Evolutionary conservation across 73 alveolate species (phyloP).

Genomic region (Uronychia setigera): DNA sequence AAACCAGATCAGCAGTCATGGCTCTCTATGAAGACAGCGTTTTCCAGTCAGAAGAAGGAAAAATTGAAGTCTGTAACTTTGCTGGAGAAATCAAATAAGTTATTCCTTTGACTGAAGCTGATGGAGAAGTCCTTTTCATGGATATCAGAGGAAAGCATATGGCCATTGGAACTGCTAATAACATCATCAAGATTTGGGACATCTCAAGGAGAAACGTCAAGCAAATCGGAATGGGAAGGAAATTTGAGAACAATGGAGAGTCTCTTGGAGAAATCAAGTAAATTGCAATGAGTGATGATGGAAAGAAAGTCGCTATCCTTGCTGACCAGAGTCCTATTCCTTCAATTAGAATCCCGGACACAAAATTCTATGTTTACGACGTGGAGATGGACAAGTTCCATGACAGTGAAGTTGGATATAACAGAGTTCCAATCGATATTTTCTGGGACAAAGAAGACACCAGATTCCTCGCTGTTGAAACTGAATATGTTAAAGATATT

Average conservation of each 20-base stretch:
- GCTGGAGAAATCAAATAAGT: constrained; percentile 92
- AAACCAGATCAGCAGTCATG: constrained; percentile 79
- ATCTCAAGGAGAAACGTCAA: constrained; percentile 91
- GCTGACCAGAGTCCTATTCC: constrained; percentile 94
- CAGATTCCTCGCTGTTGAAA: constrained; percentile 89
- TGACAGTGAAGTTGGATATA: constrained; percentile 85
- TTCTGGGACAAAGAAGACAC: constrained; percentile 94
- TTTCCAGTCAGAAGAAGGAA: constrained; percentile 71
- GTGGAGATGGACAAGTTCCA: constrained; percentile 93
- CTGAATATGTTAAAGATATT: constrained; percentile 85
- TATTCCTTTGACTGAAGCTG: constrained; percentile 86
- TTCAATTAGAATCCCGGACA: constrained; percentile 85
- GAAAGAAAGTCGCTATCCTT: constrained; percentile 87
- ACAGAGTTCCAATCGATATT: constrained; percentile 90
- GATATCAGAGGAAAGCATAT: constrained; percentile 79
- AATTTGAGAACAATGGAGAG: constrained; percentile 95
- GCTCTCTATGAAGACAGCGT: constrained; percentile 89
- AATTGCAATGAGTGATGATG: constrained; percentile 90
- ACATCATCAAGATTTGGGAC: constrained; percentile 87
- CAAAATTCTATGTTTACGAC: constrained; percentile 90
- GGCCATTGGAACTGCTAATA: constrained; percentile 70
- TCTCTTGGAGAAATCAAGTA: constrained; percentile 87
- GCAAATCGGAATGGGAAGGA: constrained; percentile 88
- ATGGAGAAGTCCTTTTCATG: constrained; percentile 89
- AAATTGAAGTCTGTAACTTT: constrained; percentile 88